Evolutionary conservation across 2,329 filamentous ascomycete genomes (phyloP).

Genomic region (Aspergillus vadensis): DNA sequence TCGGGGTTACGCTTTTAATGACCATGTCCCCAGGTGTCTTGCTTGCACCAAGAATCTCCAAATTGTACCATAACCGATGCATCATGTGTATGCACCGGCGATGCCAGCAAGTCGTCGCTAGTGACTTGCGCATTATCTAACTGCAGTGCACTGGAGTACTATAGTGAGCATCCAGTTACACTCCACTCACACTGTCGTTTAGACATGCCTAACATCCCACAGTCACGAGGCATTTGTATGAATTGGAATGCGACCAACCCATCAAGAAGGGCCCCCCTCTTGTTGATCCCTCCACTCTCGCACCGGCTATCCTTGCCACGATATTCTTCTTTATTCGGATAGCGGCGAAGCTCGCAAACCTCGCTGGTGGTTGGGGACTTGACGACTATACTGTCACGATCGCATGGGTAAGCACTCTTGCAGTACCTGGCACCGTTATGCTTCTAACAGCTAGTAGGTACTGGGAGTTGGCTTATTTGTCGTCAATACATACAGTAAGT

Average conservation of each 20-base stretch:
- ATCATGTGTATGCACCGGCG: constrained; percentile 10
- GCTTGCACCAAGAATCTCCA: neutral
- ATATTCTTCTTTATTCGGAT: constrained; percentile 19
- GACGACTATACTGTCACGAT: constrained; percentile 22
- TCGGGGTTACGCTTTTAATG: neutral
- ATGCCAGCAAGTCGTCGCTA: neutral
- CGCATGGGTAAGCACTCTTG: constrained; percentile 16
- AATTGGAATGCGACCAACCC: constrained; percentile 11
- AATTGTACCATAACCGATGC: neutral
- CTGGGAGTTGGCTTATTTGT: constrained; percentile 15
- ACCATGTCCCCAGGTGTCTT: neutral
- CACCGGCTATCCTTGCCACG: constrained; percentile 17
- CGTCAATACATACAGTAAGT: constrained; percentile 19
- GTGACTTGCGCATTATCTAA: neutral
- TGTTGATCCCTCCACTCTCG: constrained; percentile 15
- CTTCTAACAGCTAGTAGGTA: constrained; percentile 1
- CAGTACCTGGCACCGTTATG: no score
- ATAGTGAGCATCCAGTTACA: neutral
- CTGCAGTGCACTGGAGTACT: constrained; percentile 11
- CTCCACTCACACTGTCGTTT: neutral
- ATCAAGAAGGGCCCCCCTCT: constrained; percentile 12
- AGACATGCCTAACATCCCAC: constrained; percentile 8
- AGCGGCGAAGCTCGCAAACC: constrained; percentile 12
- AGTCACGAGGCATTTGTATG: constrained; percentile 4
- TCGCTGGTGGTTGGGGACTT: constrained; percentile 20